Percentiles rank a stretch among this genome's conserved stretches.
These are phyloP conservation scores for Chaetomidium leptoderma DNA, from an alignment of 495 filamentous ascomycete genomes.

Conservation along the genomic window DNA sequence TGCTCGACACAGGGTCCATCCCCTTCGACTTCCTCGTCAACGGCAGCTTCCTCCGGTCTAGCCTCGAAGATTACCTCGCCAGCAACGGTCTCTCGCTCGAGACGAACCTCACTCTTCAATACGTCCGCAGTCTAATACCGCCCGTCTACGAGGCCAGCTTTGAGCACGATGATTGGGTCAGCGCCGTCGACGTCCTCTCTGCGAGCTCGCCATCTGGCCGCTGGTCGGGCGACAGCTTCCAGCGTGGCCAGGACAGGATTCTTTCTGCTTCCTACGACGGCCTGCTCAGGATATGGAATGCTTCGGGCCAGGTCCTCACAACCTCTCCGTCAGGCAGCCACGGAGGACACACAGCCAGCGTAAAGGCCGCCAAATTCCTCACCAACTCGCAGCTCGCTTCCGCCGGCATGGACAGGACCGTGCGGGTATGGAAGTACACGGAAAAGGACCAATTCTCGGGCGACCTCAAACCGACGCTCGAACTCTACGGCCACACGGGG, in stretches of 20 bases:
- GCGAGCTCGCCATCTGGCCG: conserved; percentile 56
- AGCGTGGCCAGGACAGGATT: conserved; percentile 54
- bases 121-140: conserved; percentile 84
- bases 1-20: conserved; percentile 75
- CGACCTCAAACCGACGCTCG: conserved; percentile 67
- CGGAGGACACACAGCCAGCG: conserved; percentile 67
- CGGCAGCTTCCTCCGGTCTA: conserved; percentile 81
- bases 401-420: conserved; percentile 71
- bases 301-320: conserved; percentile 70
- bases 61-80: conserved; percentile 82
- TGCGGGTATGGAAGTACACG: conserved; percentile 83
- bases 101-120: conserved; percentile 80
- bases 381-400: conserved; percentile 73
- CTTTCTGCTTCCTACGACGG: conserved; percentile 91
- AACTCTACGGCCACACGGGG: conserved; percentile 80
- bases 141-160: conserved; percentile 81
- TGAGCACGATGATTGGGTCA: conserved; percentile 96
- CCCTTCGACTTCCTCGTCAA: conserved; percentile 96
- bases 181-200: conserved; percentile 81
- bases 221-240: conserved; percentile 47
- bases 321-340: conserved; percentile 58
- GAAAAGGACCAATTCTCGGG: conserved; percentile 59
- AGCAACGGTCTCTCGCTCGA: conserved; percentile 83
- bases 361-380: conserved; percentile 78
- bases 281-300: conserved; percentile 79